Base-by-base conservation (phyloP, 306 rosid species). In the Pterocarpus macrocarpus region DNA sequence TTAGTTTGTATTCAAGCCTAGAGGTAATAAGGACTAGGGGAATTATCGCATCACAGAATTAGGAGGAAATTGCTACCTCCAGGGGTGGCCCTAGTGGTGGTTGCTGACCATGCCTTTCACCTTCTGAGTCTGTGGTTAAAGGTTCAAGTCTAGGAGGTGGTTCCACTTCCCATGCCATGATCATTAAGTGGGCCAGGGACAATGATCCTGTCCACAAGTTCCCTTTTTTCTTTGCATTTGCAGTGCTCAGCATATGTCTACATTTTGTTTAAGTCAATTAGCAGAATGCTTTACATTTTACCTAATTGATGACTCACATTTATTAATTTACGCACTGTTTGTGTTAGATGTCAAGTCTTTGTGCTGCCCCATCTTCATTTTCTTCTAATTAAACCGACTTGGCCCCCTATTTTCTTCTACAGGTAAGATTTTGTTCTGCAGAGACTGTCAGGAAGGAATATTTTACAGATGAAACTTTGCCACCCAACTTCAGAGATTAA, bases 341-440 rank as follows among this genome's bases (percentile, higher is more conserved):
- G 65, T 36, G 1, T 63, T 32, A 36, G 8, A 65, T 61, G 32
- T 35, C n/a, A n/a, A 11, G 74, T 62, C 74, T 57, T 8, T 16
- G 58, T 52, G 64, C 59, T 59, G 44, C 43, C 36, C 33, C 13
- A 10, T 73, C 71, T 66, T 76, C 35, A 67, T 58, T 76, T 80
- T 49, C 73, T 70, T 69, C 14, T 61, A 34, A 47, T 34, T 52
- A 13, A 56, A 22, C 38, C 62, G 33, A 4, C 61, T 69, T 66
- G 35, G 14, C 8, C 15, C 55, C 79, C 2, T 15, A 41, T 63
- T 55, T 58, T 58, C 15, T 82, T 83, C 86, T 87, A 85, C 80
- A 96, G 99, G 98, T 63, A 71, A 89, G 89, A 62, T 96, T 96
- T 88, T 96, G 99, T 88, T 88, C 96, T 2, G 89, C 80, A 52